Evolutionary conservation across 768 basidiomycete genomes (phyloP).

Genomic region (Trametes cubensis): DNA sequence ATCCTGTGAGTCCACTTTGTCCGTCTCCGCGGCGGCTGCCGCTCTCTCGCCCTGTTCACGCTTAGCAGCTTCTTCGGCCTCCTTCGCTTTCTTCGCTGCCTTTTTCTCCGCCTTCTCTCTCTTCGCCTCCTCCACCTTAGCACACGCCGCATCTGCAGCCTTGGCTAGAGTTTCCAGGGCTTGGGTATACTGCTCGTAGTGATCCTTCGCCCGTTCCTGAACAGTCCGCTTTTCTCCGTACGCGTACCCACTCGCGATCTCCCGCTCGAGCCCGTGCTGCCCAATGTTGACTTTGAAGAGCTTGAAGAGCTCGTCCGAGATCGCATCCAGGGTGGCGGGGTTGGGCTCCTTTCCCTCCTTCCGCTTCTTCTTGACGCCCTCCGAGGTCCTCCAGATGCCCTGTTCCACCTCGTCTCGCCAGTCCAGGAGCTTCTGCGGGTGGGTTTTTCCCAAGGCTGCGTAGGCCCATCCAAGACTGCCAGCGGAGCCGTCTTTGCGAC

Average conservation of each 20-base stretch:
- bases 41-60: not conserved
- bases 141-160: too few relatives aligned
- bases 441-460: not conserved
- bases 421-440: constrained; percentile 1
- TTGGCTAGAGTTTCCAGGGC: not conserved
- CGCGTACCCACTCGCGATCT: not conserved
- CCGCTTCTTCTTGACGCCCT: not conserved
- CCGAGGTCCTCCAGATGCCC: not conserved
- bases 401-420: constrained; percentile 5
- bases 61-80: not conserved
- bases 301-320: not conserved
- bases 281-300: not conserved
- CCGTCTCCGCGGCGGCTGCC: not conserved
- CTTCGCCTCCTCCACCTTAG: not conserved
- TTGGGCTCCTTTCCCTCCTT: constrained; percentile 4
- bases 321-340: constrained; percentile 1
- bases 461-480: not conserved
- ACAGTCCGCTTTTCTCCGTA: not conserved
- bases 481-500: not conserved
- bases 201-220: not conserved
- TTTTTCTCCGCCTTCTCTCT: not conserved
- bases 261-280: not conserved
- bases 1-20: not conserved
- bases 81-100: not conserved
- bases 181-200: constrained; percentile 14